Evolutionary conservation across 306 rosid genomes (phyloP).

Genomic region (Quercus agrifolia): DNA sequence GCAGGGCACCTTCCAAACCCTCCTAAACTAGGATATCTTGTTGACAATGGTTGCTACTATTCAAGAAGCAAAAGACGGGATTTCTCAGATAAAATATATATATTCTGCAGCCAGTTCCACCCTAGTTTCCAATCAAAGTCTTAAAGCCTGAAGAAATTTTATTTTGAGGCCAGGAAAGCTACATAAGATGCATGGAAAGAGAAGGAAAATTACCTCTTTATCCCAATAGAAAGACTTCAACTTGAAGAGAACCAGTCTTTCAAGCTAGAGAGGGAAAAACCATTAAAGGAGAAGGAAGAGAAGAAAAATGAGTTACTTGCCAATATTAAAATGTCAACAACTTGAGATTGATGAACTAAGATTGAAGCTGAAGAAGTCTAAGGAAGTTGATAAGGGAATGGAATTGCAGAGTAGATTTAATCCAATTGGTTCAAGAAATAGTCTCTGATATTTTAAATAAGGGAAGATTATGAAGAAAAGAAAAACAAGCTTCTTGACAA

Average conservation of each 20-base stretch:
- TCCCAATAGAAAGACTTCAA: no score
- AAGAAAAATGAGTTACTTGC: conserved; percentile 16
- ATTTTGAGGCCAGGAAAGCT: no score
- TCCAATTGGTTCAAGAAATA: conserved; percentile 39
- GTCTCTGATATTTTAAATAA: conserved; percentile 26
- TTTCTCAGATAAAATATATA: conserved; percentile 66
- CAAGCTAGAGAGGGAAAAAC: conserved; percentile 34
- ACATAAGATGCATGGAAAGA: no score
- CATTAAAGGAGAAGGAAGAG: conserved; percentile 20
- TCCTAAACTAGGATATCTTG: conserved; percentile 17
- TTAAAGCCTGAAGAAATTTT: conserved; percentile 28
- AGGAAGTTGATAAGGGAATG: conserved; percentile 45
- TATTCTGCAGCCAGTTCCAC: conserved; percentile 61
- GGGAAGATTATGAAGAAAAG: conserved; percentile 42
- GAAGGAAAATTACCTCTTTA: no score
- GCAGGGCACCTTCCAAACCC: conserved; percentile 28
- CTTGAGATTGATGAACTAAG: conserved; percentile 38
- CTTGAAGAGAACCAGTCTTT: conserved; percentile 40
- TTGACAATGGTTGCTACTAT: conserved; percentile 65
- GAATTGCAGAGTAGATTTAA: conserved; percentile 40
- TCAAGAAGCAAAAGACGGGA: conserved; percentile 75
- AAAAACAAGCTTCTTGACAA: conserved; percentile 24
- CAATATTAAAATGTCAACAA: conserved; percentile 20
- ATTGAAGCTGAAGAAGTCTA: conserved; percentile 22
- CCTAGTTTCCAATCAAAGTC: conserved; percentile 53